A percentile compares a stretch with the other conserved stretches of the same genome.
Conservation (phyloP, 768 basidiomycete species). For the Coprinopsis sp. region DNA sequence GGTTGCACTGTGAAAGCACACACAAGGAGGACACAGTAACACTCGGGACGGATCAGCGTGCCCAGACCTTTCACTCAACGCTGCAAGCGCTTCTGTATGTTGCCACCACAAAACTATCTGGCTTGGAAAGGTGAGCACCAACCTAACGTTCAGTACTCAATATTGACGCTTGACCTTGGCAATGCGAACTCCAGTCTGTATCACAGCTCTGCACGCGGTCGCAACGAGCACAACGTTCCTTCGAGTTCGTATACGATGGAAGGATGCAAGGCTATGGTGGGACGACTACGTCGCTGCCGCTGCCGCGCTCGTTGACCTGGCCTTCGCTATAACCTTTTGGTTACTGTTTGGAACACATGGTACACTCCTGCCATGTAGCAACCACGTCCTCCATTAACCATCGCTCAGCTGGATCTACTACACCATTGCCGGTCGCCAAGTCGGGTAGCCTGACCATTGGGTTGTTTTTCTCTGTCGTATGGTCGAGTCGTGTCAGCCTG, state of each 20-base stretch:
- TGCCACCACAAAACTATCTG: conserved; percentile 3
- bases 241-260: conserved; percentile 15
- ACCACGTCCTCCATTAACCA: not conserved
- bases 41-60: too few species aligned
- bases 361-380: too few species aligned
- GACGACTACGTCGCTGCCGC: conserved; percentile 19
- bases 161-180: conserved; percentile 11
- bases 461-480: conserved; percentile 7
- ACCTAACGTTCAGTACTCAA: not conserved
- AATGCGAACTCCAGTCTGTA: conserved; percentile 11
- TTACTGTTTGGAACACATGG: conserved; percentile 6
- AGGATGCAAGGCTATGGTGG: conserved; percentile 18
- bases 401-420: not conserved
- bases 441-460: conserved; percentile 10
- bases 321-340: conserved; percentile 12
- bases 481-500: conserved; percentile 12
- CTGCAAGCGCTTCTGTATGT: too few species aligned
- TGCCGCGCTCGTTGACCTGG: conserved; percentile 12
- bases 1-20: too few species aligned
- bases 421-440: conserved; percentile 3
- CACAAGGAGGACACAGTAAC: too few species aligned
- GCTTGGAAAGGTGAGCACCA: conserved; percentile 8
- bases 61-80: too few species aligned
- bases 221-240: conserved; percentile 14
- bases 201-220: conserved; percentile 14